Conservation (phyloP, 768 basidiomycete species). For the Mrakia gelida region DNA sequence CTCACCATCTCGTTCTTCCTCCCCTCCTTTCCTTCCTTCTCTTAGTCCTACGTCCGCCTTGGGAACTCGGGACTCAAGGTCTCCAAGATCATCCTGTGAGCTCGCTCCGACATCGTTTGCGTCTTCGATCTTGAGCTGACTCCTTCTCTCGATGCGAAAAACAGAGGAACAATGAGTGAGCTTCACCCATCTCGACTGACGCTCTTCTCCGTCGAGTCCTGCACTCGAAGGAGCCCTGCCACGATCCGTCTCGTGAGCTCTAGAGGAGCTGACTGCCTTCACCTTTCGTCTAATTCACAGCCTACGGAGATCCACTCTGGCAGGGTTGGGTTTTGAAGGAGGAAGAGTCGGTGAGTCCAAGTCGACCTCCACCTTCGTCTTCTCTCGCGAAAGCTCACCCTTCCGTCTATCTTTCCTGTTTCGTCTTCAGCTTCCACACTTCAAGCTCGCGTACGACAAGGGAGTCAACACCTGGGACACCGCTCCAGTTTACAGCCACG, state of each 20-base stretch:
- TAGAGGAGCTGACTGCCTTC: background rate
- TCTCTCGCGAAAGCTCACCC: background rate
- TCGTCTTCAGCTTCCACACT: background rate
- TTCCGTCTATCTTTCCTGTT: background rate
- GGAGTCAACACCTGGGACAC: slow-evolving; percentile 43
- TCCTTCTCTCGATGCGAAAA: background rate
- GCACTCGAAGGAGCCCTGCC: too few relatives aligned
- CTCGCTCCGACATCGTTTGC: background rate
- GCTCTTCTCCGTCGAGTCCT: background rate
- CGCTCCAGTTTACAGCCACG: slow-evolving; percentile 43
- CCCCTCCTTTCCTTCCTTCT: too few relatives aligned
- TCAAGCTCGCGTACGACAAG: slow-evolving; percentile 43
- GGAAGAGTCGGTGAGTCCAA: background rate
- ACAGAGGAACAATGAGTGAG: slow-evolving; percentile 14
- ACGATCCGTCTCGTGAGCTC: too few relatives aligned
- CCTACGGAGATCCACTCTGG: background rate
- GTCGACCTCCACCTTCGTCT: background rate
- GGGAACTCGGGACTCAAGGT: slow-evolving; percentile 25
- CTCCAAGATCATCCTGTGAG: slow-evolving; percentile 28
- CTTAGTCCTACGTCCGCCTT: slow-evolving; percentile 18
- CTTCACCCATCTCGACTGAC: background rate
- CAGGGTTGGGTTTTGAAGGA: slow-evolving; percentile 18
- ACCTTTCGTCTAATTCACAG: background rate
- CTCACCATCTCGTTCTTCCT: too few relatives aligned
- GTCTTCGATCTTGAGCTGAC: background rate